Evolutionary conservation across 345 rosid genomes (phyloP), one percentile per base, ranked within the genome.

Genomic region (Passiflora organensis): DNA sequence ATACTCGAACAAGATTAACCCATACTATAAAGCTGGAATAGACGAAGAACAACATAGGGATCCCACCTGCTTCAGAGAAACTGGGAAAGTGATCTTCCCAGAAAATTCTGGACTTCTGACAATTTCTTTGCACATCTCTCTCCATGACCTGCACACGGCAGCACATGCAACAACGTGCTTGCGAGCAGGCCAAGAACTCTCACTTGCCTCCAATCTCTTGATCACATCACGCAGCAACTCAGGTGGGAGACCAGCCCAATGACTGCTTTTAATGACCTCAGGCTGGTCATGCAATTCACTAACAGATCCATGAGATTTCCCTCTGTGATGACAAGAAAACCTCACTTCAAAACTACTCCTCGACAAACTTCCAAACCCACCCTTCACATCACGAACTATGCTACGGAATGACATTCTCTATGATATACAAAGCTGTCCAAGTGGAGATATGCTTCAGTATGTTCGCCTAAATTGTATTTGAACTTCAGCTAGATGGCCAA

Each of bases 121-220:
- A 48, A 91, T 83, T 70, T 87, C 97, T 76, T 76, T 79, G 55
- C 97, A 91, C 95, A 91, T 87, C 56, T 81, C 91, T 68, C 96
- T 83, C 97, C 97, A 91, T 15, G 95, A 78, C 56, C 85, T 79
- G 68, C 97, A 91, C 14, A 91, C 97, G 0, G 85, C 89, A 69
- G 97, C 96, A 73, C 97, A 91, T 24, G 96, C 93, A 55, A 91
- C 93, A 21, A 91, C 97, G 67, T 91, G 71, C 78, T 65, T 83
- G 23, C 96, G 88, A 63, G 85, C 75, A 70, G 97, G 97, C 97
- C 97, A 91, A 0, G 63, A 73, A 43, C 81, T 74, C 76, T 87
- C 97, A 19, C 96, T 87, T 19, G 81, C 88, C 78, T 91, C 97
- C 45, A 91, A 76, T 62, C 96, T 75, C 76, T 81, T 87, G 67